Base-by-base conservation (phyloP, 176 grass and related monocot genomes). In the Ensete ventricosum region DNA sequence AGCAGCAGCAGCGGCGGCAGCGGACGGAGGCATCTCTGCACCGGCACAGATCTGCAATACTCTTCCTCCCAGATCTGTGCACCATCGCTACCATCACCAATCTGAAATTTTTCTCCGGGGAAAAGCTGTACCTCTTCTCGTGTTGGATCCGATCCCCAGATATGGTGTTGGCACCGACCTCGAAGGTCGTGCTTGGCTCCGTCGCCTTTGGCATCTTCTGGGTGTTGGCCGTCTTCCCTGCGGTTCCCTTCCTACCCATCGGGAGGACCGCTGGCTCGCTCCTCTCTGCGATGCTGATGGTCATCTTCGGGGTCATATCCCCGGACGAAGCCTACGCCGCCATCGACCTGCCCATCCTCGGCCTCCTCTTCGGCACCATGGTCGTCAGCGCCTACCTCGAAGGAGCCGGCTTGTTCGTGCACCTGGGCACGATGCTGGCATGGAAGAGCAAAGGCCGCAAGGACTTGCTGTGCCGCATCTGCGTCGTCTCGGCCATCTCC, bases 151-250 rank as follows among this genome's bases (percentile, higher is more conserved):
- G 49, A 10, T 8, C 71, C 8, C 20, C 23, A 77, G 59, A 23
- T 50, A 88, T 93, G 90, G 90, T 82, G 8, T 87, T 98, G 95
- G 90, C 87, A 67, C 85, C 88, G 21, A 77, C 62, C 25, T 34
- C 83, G 43, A 93, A 91, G 79, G 78, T 91, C 11, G 88, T 71
- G 0, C 84, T 98, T 8, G 95, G 90, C 1, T 82, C 76, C 0
- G 77, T 84, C 1, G 84, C 95, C 74, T 98, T 98, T 71, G 88
- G 62, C 50, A 63, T 94, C 55, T 98, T 98, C 78, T 98, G 95
- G 95, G 86, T 98, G n/a, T 67, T 98, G 1, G 95, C 95, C 0
- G 95, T 98, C 70, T 98, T 98, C 76, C 95, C 95, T 4, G 95
- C 95, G 9, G 95, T 93, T 6, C 95, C 95, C 1, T 85, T 93